Percentiles rank a stretch among this genome's conserved stretches.
These are phyloP conservation scores for Candida maesae DNA, from an alignment of 805 yeast species.

Conservation along the genomic window DNA sequence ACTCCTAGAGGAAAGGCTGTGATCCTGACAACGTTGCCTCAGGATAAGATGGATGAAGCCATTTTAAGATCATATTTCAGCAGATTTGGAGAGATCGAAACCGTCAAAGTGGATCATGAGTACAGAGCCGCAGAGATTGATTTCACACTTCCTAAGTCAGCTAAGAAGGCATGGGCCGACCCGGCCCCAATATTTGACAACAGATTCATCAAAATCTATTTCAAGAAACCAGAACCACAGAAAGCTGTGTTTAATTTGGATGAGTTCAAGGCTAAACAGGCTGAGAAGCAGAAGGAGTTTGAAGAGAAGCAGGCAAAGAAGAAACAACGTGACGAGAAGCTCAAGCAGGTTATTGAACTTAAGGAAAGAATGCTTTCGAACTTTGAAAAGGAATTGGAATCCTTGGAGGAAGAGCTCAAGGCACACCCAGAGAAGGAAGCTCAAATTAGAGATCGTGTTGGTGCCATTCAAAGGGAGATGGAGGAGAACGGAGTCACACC, in stretches of 20 bases:
- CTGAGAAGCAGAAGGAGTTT: conserved; percentile 37
- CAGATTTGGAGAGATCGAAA: conserved; percentile 37
- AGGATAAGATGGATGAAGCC: conserved; percentile 36
- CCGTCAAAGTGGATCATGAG: conserved; percentile 28
- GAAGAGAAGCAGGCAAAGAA: conserved; percentile 36
- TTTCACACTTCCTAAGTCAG: conserved; percentile 34
- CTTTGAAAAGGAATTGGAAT: conserved; percentile 29
- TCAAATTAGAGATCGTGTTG: conserved; percentile 11
- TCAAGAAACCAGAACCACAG: conserved; percentile 25
- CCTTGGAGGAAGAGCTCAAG: conserved; percentile 16
- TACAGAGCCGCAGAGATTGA: conserved; percentile 36
- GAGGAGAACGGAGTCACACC: conserved; percentile 20
- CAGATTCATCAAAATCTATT: conserved; percentile 45
- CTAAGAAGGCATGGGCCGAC: conserved; percentile 39
- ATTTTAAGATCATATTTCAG: conserved; percentile 33
- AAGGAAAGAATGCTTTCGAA: conserved; percentile 34
- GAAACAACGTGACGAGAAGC: conserved; percentile 30
- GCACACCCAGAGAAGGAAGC: conserved; percentile 18
- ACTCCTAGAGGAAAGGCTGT: conserved; percentile 20
- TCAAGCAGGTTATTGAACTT: conserved; percentile 30
- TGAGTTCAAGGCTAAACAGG: conserved; percentile 34
- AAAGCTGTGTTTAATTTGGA: conserved; percentile 32
- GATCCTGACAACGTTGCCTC: conserved; percentile 41
- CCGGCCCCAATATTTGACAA: conserved; percentile 45
- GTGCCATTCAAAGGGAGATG: conserved; percentile 20